Percentiles rank a stretch among this genome's conserved stretches.
Conservation (phyloP, 2,329 filamentous ascomycete species). For the Apiospora hydei region DNA sequence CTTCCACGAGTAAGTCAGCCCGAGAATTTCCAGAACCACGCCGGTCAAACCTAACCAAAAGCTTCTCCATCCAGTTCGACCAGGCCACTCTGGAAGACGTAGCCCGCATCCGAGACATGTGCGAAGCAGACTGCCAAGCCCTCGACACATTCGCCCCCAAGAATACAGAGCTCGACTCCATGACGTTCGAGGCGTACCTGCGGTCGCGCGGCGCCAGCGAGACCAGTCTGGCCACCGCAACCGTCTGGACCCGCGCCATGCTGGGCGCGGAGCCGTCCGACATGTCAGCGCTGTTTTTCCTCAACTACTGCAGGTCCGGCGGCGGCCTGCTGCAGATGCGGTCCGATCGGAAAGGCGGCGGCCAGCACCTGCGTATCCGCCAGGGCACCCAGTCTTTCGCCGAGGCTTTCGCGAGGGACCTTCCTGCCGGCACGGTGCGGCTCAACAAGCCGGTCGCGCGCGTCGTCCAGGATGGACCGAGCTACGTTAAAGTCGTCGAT, state of each 20-base stretch:
- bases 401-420: constrained; percentile 43
- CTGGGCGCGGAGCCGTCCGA: constrained; percentile 50
- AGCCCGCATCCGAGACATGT: constrained; percentile 35
- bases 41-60: neutral
- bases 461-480: constrained; percentile 38
- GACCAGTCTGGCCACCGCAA: constrained; percentile 25
- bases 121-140: constrained; percentile 40
- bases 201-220: constrained; percentile 34
- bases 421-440: constrained; percentile 39
- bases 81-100: constrained; percentile 17
- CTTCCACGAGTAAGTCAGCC: constrained; percentile 29
- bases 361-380: constrained; percentile 57
- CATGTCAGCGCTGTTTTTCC: constrained; percentile 59
- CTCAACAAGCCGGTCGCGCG: constrained; percentile 42
- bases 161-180: constrained; percentile 34
- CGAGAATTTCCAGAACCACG: neutral
- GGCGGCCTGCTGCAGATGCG: constrained; percentile 60
- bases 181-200: constrained; percentile 42
- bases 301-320: constrained; percentile 62
- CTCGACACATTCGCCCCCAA: constrained; percentile 35
- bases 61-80: constrained; percentile 25
- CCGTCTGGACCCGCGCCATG: constrained; percentile 36
- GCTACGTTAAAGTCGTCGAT: constrained; percentile 36
- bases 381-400: constrained; percentile 55
- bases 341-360: constrained; percentile 59